phyloP scores from a whole-genome alignment of 2,329 filamentous ascomycete species.

The Malbranchea zuffiana region DNA sequence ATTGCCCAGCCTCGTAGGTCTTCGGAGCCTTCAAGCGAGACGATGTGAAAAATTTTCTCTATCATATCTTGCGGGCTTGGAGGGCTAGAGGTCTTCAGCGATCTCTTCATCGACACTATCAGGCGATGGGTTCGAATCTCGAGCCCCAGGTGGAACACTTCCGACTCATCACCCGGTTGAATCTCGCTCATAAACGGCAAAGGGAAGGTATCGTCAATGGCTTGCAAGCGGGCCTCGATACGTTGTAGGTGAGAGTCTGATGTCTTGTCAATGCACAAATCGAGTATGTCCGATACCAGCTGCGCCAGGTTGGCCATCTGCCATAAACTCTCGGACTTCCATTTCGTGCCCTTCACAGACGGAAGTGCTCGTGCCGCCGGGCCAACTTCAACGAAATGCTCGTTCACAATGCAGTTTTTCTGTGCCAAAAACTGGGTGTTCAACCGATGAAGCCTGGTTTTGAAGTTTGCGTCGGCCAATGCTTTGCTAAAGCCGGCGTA shows the following conservation, averaged over 20 bases:
- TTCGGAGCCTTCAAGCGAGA: background rate
- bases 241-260: background rate
- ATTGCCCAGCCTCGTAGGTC: constrained; percentile 12
- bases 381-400: constrained; percentile 10
- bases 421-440: constrained; percentile 9
- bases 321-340: constrained; percentile 7
- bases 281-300: constrained; percentile 13
- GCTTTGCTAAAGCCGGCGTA: constrained; percentile 7
- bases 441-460: constrained; percentile 6
- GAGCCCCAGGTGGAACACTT: constrained; percentile 13
- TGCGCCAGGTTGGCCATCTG: constrained; percentile 16
- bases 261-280: constrained; percentile 4
- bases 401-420: constrained; percentile 11
- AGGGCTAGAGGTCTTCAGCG: background rate
- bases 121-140: constrained; percentile 15
- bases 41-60: constrained; percentile 8
- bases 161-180: background rate
- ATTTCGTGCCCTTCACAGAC: constrained; percentile 5
- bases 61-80: constrained; percentile 2
- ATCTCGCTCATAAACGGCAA: constrained; percentile 4
- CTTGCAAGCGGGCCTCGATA: no score
- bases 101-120: constrained; percentile 7
- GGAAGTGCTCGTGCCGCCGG: constrained; percentile 7
- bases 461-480: constrained; percentile 5
- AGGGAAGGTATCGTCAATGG: constrained; percentile 9